Conservation (phyloP, 2,329 filamentous ascomycete species). For the Paraphaeosphaeria sporulosa region DNA sequence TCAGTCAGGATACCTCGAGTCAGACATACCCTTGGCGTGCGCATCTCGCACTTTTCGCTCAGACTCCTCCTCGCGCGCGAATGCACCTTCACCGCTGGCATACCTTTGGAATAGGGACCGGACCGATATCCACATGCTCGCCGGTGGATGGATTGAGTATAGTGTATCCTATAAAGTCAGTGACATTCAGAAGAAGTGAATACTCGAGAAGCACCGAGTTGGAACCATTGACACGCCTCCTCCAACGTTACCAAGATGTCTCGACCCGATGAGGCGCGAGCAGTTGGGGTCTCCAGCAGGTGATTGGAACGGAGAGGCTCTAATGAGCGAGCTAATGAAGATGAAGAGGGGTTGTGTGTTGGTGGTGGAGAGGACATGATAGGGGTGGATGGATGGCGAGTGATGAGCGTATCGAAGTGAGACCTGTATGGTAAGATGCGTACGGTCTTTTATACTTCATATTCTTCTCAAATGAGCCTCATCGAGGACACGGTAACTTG, state of each 20-base stretch:
- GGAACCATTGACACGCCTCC: conserved; percentile 14
- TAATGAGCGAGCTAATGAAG: background rate
- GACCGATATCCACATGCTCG: conserved; percentile 8
- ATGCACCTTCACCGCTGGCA: conserved; percentile 9
- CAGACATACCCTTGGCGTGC: conserved; percentile 1
- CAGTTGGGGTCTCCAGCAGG: conserved; percentile 4
- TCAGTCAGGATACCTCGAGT: background rate
- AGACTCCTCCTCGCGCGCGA: conserved; percentile 9
- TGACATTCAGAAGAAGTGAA: background rate
- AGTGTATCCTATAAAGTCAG: background rate
- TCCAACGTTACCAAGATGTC: conserved; percentile 12
- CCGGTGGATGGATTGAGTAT: conserved; percentile 4
- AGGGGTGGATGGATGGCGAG: background rate
- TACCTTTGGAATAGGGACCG: background rate
- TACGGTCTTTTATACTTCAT: background rate
- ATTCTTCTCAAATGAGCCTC: background rate
- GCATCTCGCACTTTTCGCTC: background rate
- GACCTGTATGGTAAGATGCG: background rate
- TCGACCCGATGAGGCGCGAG: conserved; percentile 8
- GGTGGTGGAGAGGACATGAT: conserved; percentile 11
- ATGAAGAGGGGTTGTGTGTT: background rate
- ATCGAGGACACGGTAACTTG: background rate
- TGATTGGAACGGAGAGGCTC: conserved; percentile 10
- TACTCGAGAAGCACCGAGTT: conserved; percentile 3
- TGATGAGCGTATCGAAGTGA: background rate